phyloP scores from a whole-genome alignment of 2,329 filamentous ascomycete species.

The Colletotrichum eleusines region DNA sequence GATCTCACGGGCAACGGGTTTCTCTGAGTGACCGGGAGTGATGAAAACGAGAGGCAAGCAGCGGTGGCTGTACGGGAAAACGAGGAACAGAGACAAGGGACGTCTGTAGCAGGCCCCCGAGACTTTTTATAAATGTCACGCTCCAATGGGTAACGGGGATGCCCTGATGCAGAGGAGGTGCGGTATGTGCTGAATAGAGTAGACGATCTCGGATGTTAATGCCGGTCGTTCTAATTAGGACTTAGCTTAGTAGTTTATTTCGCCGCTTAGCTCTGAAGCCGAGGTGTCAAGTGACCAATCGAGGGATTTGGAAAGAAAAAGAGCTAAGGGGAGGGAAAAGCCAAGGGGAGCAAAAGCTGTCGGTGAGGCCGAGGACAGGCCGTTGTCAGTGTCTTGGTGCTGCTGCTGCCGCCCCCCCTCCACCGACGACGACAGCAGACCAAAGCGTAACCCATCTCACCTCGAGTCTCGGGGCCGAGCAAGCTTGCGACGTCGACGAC shows the following conservation, averaged over 20 bases:
- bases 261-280: background rate
- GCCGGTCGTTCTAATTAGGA: conserved; percentile 9
- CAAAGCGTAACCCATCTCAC: conserved; percentile 14
- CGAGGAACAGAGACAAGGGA: conserved; percentile 8
- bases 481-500: conserved; percentile 8
- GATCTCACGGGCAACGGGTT: background rate
- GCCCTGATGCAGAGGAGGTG: background rate
- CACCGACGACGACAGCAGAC: conserved; percentile 3
- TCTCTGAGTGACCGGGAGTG: background rate
- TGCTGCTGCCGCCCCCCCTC: background rate
- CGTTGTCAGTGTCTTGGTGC: background rate
- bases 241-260: conserved; percentile 5
- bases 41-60: background rate
- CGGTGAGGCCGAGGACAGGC: conserved; percentile 10
- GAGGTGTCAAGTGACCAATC: conserved; percentile 13
- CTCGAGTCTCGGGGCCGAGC: conserved; percentile 1
- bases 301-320: background rate
- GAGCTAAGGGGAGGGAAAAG: background rate
- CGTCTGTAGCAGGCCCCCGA: background rate
- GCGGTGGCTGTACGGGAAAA: background rate
- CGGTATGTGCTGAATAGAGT: background rate
- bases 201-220: conserved; percentile 18
- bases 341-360: background rate
- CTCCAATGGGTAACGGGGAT: conserved; percentile 4
- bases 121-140: conserved; percentile 32